A percentile compares a stretch with the other conserved stretches of the same genome.
Conservation (phyloP, 2,329 filamentous ascomycete species). For the Aspergillus jensenii region DNA sequence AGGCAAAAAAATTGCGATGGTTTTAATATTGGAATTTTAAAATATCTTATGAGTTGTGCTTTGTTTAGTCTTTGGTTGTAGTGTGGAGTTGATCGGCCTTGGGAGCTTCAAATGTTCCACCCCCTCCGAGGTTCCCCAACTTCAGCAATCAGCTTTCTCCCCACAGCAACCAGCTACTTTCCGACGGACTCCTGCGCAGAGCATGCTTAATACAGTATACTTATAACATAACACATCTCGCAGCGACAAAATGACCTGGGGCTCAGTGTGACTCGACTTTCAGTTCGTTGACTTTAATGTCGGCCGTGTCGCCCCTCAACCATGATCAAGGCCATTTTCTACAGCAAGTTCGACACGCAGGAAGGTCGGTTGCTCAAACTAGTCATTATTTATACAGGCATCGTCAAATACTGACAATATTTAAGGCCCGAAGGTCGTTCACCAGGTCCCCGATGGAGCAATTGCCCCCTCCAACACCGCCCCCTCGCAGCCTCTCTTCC, state of each 20-base stretch:
- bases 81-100: not conserved
- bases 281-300: not conserved
- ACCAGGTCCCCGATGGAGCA: slow-evolving; percentile 63
- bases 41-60: not conserved
- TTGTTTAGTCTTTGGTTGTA: not conserved
- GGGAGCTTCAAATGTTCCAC: slow-evolving; percentile 1
- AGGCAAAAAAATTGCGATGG: not conserved
- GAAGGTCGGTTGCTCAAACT: slow-evolving; percentile 40
- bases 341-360: slow-evolving; percentile 64
- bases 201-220: not conserved
- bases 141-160: not conserved
- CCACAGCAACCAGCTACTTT: not conserved
- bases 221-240: not conserved
- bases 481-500: slow-evolving; percentile 60
- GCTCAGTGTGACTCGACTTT: not conserved
- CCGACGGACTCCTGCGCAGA: not conserved
- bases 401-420: slow-evolving; percentile 1
- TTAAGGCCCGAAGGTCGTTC: slow-evolving; percentile 61
- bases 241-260: not conserved
- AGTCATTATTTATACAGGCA: not conserved
- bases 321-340: slow-evolving; percentile 66
- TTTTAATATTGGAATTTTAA: not conserved
- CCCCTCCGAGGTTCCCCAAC: slow-evolving; percentile 2
- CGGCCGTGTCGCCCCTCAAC: slow-evolving; percentile 19
- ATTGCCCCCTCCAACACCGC: slow-evolving; percentile 51